Conservation (phyloP, 2,329 filamentous ascomycete genomes). For the Septoria linicola region DNA sequence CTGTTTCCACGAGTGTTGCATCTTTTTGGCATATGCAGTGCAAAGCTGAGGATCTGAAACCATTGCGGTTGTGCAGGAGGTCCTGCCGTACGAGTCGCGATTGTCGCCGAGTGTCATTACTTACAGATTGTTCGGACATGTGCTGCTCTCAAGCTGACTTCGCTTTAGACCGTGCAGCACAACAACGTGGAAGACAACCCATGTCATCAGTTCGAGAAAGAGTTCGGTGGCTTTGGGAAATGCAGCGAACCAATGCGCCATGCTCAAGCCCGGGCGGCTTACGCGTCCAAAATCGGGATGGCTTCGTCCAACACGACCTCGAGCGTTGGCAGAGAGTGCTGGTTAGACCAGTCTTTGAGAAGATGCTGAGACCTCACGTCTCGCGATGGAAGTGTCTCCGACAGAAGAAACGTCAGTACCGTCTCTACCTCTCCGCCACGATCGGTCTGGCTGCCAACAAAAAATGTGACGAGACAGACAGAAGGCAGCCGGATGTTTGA, state of each 20-base stretch:
- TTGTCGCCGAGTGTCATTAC: too few species aligned
- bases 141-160: neutral
- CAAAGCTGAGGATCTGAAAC: too few species aligned
- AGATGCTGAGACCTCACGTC: neutral
- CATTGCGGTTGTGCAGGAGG: too few species aligned
- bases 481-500: neutral
- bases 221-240: conserved; percentile 4
- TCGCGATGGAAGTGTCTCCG: neutral
- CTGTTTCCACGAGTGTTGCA: too few species aligned
- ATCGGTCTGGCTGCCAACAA: neutral
- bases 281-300: conserved; percentile 2
- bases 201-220: conserved; percentile 2
- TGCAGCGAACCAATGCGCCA: conserved; percentile 1
- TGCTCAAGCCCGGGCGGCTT: neutral
- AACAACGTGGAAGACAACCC: neutral
- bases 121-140: too few species aligned
- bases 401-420: neutral
- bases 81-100: too few species aligned
- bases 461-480: neutral
- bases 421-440: neutral
- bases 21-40: too few species aligned
- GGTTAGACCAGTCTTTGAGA: too few species aligned
- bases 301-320: neutral
- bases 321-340: neutral
- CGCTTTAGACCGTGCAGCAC: too few species aligned